phyloP scores from a whole-genome alignment of 164 flowering plant genomes.

The Annona squamosa region DNA sequence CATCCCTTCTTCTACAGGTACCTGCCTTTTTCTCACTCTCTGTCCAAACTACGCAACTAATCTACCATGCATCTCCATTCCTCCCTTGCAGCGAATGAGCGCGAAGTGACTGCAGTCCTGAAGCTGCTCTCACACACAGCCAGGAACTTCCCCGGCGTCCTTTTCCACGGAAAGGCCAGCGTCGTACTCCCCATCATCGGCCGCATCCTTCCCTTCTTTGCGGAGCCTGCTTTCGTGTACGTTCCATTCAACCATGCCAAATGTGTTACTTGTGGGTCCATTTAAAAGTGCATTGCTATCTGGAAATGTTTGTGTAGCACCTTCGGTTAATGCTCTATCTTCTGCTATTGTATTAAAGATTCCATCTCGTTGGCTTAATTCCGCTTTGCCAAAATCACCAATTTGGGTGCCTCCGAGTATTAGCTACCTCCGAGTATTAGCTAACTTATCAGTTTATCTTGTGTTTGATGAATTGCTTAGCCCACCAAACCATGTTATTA shows the following conservation, averaged over 20 bases:
- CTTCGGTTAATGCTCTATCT: too few species aligned
- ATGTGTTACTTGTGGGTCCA: too few species aligned
- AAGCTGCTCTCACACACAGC: slow-evolving; percentile 75
- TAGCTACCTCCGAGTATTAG: too few species aligned
- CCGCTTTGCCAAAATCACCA: too few species aligned
- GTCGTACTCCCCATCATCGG: slow-evolving; percentile 73
- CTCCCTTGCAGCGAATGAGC: slow-evolving; percentile 58
- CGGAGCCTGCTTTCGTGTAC: slow-evolving; percentile 75
- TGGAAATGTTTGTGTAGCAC: too few species aligned
- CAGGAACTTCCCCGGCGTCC: slow-evolving; percentile 80
- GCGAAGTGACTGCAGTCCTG: slow-evolving; percentile 78
- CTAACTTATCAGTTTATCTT: too few species aligned
- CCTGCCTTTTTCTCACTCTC: slow-evolving; percentile 8
- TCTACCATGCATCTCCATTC: background rate
- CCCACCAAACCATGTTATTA: too few species aligned
- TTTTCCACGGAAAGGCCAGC: slow-evolving; percentile 64
- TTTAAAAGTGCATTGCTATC: too few species aligned
- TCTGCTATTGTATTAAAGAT: too few species aligned
- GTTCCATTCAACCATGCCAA: background rate
- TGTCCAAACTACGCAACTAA: background rate
- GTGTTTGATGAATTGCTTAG: too few species aligned
- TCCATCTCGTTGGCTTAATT: too few species aligned
- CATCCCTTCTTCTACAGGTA: slow-evolving; percentile 69
- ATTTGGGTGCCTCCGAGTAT: too few species aligned
- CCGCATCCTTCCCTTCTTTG: slow-evolving; percentile 74